Percentiles rank a stretch among this genome's conserved stretches.
phyloP scores from a whole-genome alignment of 208 protist species.

The Trypanosoma mega region DNA sequence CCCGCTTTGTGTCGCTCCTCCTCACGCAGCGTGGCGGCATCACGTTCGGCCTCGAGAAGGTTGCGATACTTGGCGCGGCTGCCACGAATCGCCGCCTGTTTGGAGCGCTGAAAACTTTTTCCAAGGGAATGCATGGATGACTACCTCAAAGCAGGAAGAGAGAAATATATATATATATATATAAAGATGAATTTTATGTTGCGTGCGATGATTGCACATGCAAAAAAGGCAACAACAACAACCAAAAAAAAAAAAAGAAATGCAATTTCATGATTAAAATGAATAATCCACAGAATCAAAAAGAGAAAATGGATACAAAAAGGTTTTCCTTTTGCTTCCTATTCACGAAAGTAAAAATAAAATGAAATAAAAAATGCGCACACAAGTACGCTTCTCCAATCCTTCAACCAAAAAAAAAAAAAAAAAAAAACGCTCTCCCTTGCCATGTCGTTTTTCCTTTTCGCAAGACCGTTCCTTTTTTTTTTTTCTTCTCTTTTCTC shows the following conservation, averaged over 20 bases:
- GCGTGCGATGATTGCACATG: too few species aligned
- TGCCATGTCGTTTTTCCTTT: too few species aligned
- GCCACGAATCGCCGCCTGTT: constrained; percentile 39
- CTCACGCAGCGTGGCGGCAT: constrained; percentile 29
- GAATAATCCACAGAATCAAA: too few species aligned
- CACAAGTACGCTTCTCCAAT: too few species aligned
- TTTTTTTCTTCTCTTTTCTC: constrained; percentile 2
- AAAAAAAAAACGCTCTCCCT: constrained; percentile 7
- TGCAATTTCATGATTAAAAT: too few species aligned
- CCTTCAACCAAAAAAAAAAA: constrained; percentile 5
- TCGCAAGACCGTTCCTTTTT: too few species aligned
- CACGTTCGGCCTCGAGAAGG: constrained; percentile 48
- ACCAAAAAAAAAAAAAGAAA: constrained; percentile 1
- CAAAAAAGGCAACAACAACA: neutral
- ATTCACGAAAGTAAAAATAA: too few species aligned
- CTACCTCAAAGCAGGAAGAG: neutral
- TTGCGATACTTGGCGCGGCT: constrained; percentile 43
- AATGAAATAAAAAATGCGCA: too few species aligned
- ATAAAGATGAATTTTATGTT: neutral
- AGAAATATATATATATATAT: neutral
- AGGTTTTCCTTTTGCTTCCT: too few species aligned
- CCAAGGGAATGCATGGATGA: constrained; percentile 49
- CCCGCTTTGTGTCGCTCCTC: constrained; percentile 27
- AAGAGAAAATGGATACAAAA: too few species aligned
- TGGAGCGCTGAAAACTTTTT: constrained; percentile 76